Conservation (phyloP, 106 monocot genomes). For the Dendrobium officinale region DNA sequence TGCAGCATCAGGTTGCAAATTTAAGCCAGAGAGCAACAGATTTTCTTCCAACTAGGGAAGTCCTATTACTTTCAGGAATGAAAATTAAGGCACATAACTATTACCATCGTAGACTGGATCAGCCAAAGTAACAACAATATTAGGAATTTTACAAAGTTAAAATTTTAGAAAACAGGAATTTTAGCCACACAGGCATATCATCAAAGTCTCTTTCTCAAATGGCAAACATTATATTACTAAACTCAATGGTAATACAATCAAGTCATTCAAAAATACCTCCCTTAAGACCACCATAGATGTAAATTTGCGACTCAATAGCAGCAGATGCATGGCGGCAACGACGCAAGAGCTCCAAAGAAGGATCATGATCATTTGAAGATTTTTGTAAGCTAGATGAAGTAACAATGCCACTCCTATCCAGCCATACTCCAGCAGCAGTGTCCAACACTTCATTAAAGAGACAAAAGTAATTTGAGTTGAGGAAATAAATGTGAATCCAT, state of each 20-base stretch:
- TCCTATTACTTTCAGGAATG: too few relatives aligned
- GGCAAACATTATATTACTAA: neutral
- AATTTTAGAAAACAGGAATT: neutral
- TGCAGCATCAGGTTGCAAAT: too few relatives aligned
- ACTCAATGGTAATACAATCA: constrained; percentile 1
- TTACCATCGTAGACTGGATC: too few relatives aligned
- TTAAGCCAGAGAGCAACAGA: too few relatives aligned
- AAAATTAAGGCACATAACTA: too few relatives aligned
- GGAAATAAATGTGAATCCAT: constrained; percentile 1
- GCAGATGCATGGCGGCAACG: constrained; percentile 95
- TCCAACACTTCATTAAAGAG: constrained; percentile 71
- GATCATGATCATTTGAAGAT: constrained; percentile 48
- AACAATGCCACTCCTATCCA: constrained; percentile 88
- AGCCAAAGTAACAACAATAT: too few relatives aligned
- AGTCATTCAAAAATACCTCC: constrained; percentile 53
- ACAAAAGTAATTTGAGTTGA: constrained; percentile 6
- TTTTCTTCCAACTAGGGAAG: too few relatives aligned
- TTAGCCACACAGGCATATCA: neutral
- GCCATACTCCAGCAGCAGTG: constrained; percentile 97
- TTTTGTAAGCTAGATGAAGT: constrained; percentile 51
- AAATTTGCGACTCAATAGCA: constrained; percentile 62
- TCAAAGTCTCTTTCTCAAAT: neutral
- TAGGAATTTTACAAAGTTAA: too few relatives aligned
- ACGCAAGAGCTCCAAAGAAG: constrained; percentile 66
- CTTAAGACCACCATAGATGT: constrained; percentile 78